These are phyloP conservation scores for Fusarium tuaranense DNA, from an alignment of 2,329 filamentous ascomycete species.

Conservation along the genomic window DNA sequence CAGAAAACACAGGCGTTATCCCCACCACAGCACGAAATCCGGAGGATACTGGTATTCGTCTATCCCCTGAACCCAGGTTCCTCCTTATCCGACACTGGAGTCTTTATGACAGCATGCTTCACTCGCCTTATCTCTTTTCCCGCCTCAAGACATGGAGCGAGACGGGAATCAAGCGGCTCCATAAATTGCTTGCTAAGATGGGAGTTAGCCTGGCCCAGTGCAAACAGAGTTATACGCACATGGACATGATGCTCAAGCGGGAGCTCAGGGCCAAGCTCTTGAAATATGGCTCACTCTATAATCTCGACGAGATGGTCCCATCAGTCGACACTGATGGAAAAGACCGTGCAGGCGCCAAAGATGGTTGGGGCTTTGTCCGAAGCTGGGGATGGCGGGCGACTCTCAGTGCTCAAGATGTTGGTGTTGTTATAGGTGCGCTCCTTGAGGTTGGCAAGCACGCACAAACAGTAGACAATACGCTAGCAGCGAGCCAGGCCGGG, in stretches of 20 bases:
- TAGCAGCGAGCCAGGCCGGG: conserved; percentile 46
- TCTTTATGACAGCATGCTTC: conserved; percentile 97
- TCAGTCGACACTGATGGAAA: conserved; percentile 77
- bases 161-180: conserved; percentile 84
- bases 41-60: conserved; percentile 89
- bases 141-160: conserved; percentile 96
- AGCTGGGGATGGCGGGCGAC: conserved; percentile 99
- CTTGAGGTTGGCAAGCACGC: conserved; percentile 84
- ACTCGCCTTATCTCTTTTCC: conserved; percentile 94
- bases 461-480: conserved; percentile 48
- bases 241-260: conserved; percentile 97
- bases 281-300: conserved; percentile 93
- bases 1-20: conserved; percentile 83
- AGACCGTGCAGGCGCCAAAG: conserved; percentile 78
- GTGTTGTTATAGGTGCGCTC: conserved; percentile 91
- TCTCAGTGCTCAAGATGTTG: conserved; percentile 91
- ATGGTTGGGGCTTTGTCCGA: conserved; percentile 96
- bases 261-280: conserved; percentile 86
- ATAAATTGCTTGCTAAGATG: conserved; percentile 98
- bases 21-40: conserved; percentile 89
- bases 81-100: conserved; percentile 96
- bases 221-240: conserved; percentile 95
- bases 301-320: conserved; percentile 92
- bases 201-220: conserved; percentile 94
- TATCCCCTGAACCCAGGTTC: conserved; percentile 94